Base-by-base conservation (phyloP, 345 rosid species). In the Gossypium anomalum region DNA sequence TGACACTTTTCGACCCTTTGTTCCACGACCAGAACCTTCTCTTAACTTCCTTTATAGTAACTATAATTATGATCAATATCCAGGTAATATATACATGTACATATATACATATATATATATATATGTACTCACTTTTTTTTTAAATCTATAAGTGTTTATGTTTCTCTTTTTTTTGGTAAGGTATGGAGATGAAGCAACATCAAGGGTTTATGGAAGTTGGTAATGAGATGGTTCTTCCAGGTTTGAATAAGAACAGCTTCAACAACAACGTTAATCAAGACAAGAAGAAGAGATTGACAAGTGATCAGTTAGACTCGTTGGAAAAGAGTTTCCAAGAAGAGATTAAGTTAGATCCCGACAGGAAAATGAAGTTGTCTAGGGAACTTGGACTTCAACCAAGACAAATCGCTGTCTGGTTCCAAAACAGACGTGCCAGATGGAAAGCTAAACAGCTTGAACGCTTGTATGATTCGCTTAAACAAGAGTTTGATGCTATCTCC, bases 311-410 rank as follows among this genome's bases (percentile, higher is more conserved):
- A 27, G 92, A 87, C 12, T 85, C 90, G 0, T 79, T 92, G 47
- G 98, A 94, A 86, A 87, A 85, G 76, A 86, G 92, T 79, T 94
- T 94, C 73, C 95, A 87, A 53, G 97, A 94, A 77, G 98, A 94
- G 81, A 84, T 85, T 27, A 94, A 92, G 87, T 80, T 94, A 57
- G 93, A 89, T 23, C 90, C 97, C 7, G 89, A 89, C 11, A 76
- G 93, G 82, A 94, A 94, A 81, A 87, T 89, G 89, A 89, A 84
- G 86, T 87, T 94, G 59, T 89, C 98, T 8, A 83, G 81, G 55
- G 98, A 91, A 38, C 90, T 94, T 20, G 64, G 64, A 25, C 64
- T 60, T 25, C 64, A 60, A 60, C 64, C 64, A 14, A 60, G 64
- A 25, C 64, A 60, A 25, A 60, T 60, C 17, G 64, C 64, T 25